These are phyloP conservation scores for Fusarium nanum DNA, from an alignment of 2,329 filamentous ascomycete genomes.

Conservation along the genomic window DNA sequence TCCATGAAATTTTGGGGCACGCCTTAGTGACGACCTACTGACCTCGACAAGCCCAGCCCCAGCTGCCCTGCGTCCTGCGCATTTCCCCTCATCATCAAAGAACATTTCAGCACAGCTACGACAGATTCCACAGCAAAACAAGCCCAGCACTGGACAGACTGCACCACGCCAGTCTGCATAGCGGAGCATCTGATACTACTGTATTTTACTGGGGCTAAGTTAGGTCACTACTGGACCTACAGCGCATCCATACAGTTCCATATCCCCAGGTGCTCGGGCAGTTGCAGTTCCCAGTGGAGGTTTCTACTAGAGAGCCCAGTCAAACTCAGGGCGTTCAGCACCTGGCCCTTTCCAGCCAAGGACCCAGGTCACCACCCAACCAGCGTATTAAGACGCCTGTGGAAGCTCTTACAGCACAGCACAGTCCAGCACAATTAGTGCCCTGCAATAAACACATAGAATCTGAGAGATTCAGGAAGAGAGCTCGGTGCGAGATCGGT, in stretches of 20 bases:
- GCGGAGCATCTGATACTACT: slow-evolving; percentile 24
- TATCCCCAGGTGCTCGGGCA: not conserved
- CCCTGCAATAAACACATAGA: slow-evolving; percentile 9
- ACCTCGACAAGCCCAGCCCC: slow-evolving; percentile 9
- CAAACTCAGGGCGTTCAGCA: slow-evolving; percentile 9
- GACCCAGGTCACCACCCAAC: slow-evolving; percentile 3
- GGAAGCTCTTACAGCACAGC: slow-evolving; percentile 1
- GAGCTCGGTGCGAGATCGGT: slow-evolving; percentile 40
- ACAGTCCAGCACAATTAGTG: slow-evolving; percentile 10
- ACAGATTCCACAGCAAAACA: slow-evolving; percentile 42
- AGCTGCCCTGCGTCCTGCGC: slow-evolving; percentile 43
- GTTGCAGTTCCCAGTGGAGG: slow-evolving; percentile 9
- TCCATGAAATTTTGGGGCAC: slow-evolving; percentile 8
- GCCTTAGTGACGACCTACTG: slow-evolving; percentile 5
- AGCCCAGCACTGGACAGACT: slow-evolving; percentile 3
- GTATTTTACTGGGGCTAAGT: slow-evolving; percentile 10
- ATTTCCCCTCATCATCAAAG: slow-evolving; percentile 53
- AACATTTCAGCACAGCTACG: slow-evolving; percentile 59
- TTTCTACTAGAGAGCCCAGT: not conserved
- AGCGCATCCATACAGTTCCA: not conserved
- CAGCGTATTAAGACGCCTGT: not conserved
- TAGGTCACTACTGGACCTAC: not conserved
- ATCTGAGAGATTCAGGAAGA: slow-evolving; percentile 18
- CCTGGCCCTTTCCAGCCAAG: not conserved
- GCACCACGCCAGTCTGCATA: slow-evolving; percentile 17